Evolutionary conservation across 306 rosid genomes (phyloP).

Genomic region (Gillenia trifoliata): DNA sequence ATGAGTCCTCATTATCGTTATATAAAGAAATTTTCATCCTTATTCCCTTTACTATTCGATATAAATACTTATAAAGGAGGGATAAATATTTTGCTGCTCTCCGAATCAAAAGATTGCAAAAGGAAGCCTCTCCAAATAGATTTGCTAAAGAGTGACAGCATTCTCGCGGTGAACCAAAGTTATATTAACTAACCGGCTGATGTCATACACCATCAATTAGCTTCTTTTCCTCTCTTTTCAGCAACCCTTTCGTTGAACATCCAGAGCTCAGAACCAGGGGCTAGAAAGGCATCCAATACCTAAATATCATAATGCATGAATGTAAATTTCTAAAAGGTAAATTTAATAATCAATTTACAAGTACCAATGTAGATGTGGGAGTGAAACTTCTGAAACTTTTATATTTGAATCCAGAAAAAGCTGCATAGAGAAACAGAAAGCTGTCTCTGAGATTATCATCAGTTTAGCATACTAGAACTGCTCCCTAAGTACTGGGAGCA

Average conservation of each 20-base stretch:
- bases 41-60: not conserved
- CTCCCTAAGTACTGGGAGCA: constrained; percentile 26
- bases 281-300: constrained; percentile 90
- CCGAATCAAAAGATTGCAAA: constrained; percentile 88
- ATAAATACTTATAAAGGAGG: constrained; percentile 1
- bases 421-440: constrained; percentile 2
- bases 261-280: constrained; percentile 87
- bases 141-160: no score
- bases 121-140: constrained; percentile 89
- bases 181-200: constrained; percentile 64
- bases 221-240: constrained; percentile 75
- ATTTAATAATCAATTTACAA: not conserved
- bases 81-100: constrained; percentile 35
- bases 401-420: constrained; percentile 11
- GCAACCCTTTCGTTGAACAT: constrained; percentile 93
- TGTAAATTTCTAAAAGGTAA: constrained; percentile 1
- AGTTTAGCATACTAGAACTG: constrained; percentile 23
- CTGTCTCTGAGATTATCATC: constrained; percentile 14
- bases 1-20: not conserved
- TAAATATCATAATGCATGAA: constrained; percentile 11
- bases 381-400: not conserved
- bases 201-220: constrained; percentile 82
- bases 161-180: constrained; percentile 77
- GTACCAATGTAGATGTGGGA: not conserved
- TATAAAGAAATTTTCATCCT: not conserved